Evolutionary conservation across 2,329 filamentous ascomycete genomes (phyloP), one percentile per base, ranked within the genome.

Genomic region (Verticillium dahliae): DNA sequence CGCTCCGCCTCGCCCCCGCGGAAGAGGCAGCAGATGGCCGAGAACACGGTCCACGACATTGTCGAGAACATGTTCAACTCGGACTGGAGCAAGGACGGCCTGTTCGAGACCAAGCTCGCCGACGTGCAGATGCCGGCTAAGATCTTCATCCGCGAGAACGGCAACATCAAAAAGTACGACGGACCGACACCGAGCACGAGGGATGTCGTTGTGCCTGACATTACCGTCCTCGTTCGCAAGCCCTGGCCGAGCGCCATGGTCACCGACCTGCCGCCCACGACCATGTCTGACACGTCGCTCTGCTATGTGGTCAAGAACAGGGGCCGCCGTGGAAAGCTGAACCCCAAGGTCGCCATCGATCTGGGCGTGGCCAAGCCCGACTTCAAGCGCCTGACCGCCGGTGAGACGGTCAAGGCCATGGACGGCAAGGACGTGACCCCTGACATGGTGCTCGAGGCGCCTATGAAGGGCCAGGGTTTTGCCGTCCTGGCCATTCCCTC

Each of bases 261-360:
- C 11, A 72, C 82, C 15, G 75, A 73, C 14, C 80, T 98, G 2
- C 95, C 95, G 0, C 80, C 80, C 0, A 90, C 91, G 0, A 76
- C 79, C 22, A 89, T 88, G 5, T 85, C 85, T 1, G 78, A 79
- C 34, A 86, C 88, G 56, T 88, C 91, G 6, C 79, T 97, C 67
- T 96, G 90, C 62, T 99, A 99, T 74, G 88, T 99, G 62, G 83
- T 96, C 70, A 90, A 91, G 67, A 86, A 85, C 60, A 86, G 92
- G 65, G 80, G 87, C 41, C 83, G 89, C 60, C 85, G 95, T 60
- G 95, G 95, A 59, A 94, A 89, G 69, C 97, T 99, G 70, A 81
- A 91, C 63, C 77, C 85, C 0, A 72, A 82, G 57, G 85, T 80
- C 62, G 94, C 92, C 0, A 80, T 77, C 63, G 79, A 77, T 34